Percentiles rank a stretch among this genome's conserved stretches.
phyloP scores from a whole-genome alignment of 306 rosid genomes.

The Erythrophleum fordii region DNA sequence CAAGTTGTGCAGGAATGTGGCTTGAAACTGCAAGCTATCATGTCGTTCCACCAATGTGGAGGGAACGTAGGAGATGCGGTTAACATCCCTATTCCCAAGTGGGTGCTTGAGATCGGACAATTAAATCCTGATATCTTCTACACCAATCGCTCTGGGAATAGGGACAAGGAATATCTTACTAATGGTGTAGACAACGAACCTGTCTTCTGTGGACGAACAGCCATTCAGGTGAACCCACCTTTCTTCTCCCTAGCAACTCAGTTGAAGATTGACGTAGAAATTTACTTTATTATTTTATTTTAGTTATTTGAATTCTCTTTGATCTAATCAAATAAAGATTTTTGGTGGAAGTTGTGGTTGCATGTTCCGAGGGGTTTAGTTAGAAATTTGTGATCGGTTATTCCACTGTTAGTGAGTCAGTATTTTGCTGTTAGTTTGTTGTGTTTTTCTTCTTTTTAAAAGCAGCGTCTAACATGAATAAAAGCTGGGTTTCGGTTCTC shows the following conservation, averaged over 20 bases:
- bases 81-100: constrained; percentile 65
- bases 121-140: constrained; percentile 74
- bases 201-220: constrained; percentile 73
- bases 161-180: constrained; percentile 70
- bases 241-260: not conserved
- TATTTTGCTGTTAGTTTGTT: too few relatives aligned
- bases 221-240: constrained; percentile 58
- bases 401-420: too few relatives aligned
- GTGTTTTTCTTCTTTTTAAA: too few relatives aligned
- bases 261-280: not conserved
- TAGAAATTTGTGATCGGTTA: too few relatives aligned
- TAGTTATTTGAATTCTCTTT: too few relatives aligned
- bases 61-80: constrained; percentile 85
- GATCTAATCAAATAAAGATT: too few relatives aligned
- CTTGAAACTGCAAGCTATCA: constrained; percentile 75
- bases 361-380: too few relatives aligned
- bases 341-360: too few relatives aligned
- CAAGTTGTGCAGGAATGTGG: constrained; percentile 62
- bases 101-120: constrained; percentile 77
- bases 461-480: too few relatives aligned
- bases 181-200: constrained; percentile 66
- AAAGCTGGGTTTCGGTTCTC: too few relatives aligned
- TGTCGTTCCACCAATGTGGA: constrained; percentile 94
- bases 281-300: too few relatives aligned
- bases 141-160: constrained; percentile 62